Conservation (phyloP, 140 eudicot genomes). For the Anethum foeniculum region DNA sequence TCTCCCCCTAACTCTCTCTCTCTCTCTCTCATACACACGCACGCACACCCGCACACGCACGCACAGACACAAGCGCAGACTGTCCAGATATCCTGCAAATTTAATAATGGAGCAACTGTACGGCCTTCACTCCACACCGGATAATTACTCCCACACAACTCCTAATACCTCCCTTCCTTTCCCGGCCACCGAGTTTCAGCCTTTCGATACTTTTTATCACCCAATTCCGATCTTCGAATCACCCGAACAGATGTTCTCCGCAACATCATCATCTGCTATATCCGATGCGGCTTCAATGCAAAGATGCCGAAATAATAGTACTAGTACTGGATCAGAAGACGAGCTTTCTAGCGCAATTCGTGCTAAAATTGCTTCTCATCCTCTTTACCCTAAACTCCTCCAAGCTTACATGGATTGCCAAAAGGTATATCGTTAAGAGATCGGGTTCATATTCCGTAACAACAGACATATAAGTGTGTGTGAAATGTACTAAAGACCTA, state of each 20-base stretch:
- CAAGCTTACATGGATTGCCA: slow-evolving; percentile 55
- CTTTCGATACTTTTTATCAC: slow-evolving; percentile 11
- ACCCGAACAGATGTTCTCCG: slow-evolving; percentile 8
- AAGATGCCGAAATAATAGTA: background rate
- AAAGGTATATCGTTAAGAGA: slow-evolving; percentile 21
- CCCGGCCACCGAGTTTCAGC: slow-evolving; percentile 9
- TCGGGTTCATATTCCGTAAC: no score
- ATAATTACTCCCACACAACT: slow-evolving; percentile 8
- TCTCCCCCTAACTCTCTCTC: background rate
- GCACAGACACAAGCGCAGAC: background rate
- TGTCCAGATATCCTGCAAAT: slow-evolving; percentile 2
- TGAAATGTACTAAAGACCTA: background rate
- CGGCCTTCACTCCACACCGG: slow-evolving; percentile 5
- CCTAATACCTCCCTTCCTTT: slow-evolving; percentile 15
- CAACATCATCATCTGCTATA: slow-evolving; percentile 11
- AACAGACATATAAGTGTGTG: no score
- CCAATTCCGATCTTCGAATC: slow-evolving; percentile 31
- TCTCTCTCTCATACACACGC: background rate
- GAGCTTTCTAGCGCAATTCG: slow-evolving; percentile 25
- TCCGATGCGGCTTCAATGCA: slow-evolving; percentile 18
- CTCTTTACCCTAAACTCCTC: slow-evolving; percentile 46
- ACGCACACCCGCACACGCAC: background rate
- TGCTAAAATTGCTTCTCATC: slow-evolving; percentile 45
- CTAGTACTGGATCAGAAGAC: slow-evolving; percentile 25
- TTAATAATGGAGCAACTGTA: slow-evolving; percentile 24